A percentile compares a stretch with the other conserved stretches of the same genome.
Conservation (phyloP, 2,329 filamentous ascomycete species). For the Neurospora sp. region DNA sequence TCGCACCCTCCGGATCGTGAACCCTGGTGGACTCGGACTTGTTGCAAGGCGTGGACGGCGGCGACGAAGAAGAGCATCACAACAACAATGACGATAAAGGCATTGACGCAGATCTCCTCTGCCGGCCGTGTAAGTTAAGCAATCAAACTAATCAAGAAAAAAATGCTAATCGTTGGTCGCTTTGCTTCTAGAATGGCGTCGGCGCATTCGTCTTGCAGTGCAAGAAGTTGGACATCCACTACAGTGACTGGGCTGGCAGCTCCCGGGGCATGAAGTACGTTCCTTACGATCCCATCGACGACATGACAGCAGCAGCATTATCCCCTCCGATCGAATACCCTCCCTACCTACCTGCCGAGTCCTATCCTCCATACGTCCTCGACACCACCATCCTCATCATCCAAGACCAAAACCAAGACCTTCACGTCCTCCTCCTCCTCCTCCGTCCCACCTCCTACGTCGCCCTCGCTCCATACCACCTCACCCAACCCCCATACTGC, state of each 20-base stretch:
- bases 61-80: constrained; percentile 15
- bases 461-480: background rate
- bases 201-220: constrained; percentile 96
- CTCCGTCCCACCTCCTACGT: background rate
- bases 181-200: constrained; percentile 69
- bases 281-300: background rate
- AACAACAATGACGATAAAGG: constrained; percentile 46
- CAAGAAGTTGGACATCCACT: constrained; percentile 91
- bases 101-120: constrained; percentile 38
- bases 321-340: background rate
- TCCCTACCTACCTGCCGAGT: background rate
- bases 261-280: constrained; percentile 88
- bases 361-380: background rate
- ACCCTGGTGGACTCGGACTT: constrained; percentile 1
- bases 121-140: constrained; percentile 38
- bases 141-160: background rate
- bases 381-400: background rate
- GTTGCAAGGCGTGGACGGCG: constrained; percentile 18
- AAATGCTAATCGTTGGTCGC: background rate
- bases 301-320: background rate
- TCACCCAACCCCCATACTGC: background rate
- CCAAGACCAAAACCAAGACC: background rate
- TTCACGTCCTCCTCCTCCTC: background rate
- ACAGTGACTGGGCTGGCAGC: constrained; percentile 92
- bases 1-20: constrained; percentile 10